Evolutionary conservation across 2,329 filamentous ascomycete genomes (phyloP), one percentile per base, ranked within the genome.

Genomic region (Colletotrichum brevisporum): DNA sequence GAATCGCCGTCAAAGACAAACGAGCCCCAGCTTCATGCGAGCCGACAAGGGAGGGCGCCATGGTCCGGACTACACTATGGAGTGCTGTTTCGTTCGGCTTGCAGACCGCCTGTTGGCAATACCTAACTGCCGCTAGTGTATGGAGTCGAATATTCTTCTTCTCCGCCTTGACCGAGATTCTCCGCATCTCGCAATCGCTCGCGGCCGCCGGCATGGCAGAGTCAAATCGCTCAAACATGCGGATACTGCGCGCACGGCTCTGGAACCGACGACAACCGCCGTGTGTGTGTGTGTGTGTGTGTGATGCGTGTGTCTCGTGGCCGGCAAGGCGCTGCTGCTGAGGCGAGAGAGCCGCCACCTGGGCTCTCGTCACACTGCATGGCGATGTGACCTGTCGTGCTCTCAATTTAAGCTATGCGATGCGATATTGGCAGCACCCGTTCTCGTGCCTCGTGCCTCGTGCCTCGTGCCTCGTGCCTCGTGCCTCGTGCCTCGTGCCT

Each of bases 381-480:
- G 12, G 27, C 39, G 39, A 16, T 27, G 51, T 15, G 26, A 18
- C 21, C 27, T 18, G 51, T 58, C n/a, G 52, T 57, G 18, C 36
- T 18, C 31, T 45, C 47, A 43, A 26, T 50, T 43, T 50, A 69
- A 65, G 60, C 59, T 41, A 43, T 43, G 55, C 50, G 56, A 67
- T 69, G 45, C 67, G 63, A 69, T 69, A 61, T 67, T 55, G 51
- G 36, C 36, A 55, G 39, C 50, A 55, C 31, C 60, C 57, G 61
- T 66, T 53, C 50, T 31, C 21, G 66, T 51, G 55, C 51, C 31
- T 50, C 21, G 21, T 24, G 21, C 21, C 21, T 24, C 21, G 4
- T 24, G 21, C 21, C 21, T 24, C 21, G 21, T 24, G 21, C 21
- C 43, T 31, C 21, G 66, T 51, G 55, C 51, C 31, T 24, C 21